Conservation (phyloP, 2,329 filamentous ascomycete genomes). For the Dothideomycetes sp. region DNA sequence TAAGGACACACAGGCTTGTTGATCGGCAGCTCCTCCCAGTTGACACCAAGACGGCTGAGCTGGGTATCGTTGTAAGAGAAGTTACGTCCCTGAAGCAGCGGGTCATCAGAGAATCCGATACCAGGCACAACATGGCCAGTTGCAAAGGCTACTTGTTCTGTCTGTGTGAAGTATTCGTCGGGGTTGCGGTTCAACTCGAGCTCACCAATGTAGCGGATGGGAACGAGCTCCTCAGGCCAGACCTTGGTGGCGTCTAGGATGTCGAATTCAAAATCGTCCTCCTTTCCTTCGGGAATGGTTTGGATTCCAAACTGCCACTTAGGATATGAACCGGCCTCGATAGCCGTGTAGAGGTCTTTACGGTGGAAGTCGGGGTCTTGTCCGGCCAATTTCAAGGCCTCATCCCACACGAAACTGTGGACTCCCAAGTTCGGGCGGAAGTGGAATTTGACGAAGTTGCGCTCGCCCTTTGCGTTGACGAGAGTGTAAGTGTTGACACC, state of each 20-base stretch:
- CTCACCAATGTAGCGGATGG: conserved; percentile 69
- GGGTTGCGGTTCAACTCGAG: conserved; percentile 70
- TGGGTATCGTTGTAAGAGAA: conserved; percentile 60
- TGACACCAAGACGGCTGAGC: conserved; percentile 59
- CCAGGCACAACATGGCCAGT: conserved; percentile 72
- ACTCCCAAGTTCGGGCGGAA: conserved; percentile 67
- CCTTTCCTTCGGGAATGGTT: conserved; percentile 58
- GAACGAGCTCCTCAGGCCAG: conserved; percentile 71
- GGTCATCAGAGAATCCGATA: conserved; percentile 68
- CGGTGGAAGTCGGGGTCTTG: conserved; percentile 76
- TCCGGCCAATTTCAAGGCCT: conserved; percentile 63
- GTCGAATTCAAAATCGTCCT: conserved; percentile 71
- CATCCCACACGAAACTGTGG: conserved; percentile 70
- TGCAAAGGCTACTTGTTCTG: conserved; percentile 75
- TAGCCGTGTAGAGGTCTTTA: conserved; percentile 66
- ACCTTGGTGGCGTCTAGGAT: conserved; percentile 78
- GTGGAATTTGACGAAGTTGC: conserved; percentile 69
- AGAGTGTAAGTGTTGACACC: conserved; percentile 73
- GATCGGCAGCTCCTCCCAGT: conserved; percentile 70
- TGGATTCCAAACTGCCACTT: conserved; percentile 82
- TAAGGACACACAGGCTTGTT: conserved; percentile 67
- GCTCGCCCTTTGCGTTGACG: conserved; percentile 57
- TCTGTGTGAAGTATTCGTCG: conserved; percentile 75
- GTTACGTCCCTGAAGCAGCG: conserved; percentile 64
- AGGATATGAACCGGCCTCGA: conserved; percentile 60